phyloP scores from a whole-genome alignment of 202 grass and related monocot species.

The Eragrostis tef region DNA sequence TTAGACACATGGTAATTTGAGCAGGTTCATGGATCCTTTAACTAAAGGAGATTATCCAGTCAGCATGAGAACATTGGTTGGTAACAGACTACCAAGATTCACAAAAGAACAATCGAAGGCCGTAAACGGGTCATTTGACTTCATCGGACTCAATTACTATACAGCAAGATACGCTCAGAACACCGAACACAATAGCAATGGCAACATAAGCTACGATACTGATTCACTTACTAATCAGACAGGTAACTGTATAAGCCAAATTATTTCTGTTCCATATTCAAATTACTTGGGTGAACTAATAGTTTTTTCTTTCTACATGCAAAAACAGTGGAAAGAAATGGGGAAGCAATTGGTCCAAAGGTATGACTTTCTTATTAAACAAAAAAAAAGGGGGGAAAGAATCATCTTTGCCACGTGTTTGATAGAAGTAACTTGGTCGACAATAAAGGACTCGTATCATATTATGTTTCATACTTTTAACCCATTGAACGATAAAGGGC shows the following conservation, averaged over 20 bases:
- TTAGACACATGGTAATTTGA: slow-evolving; percentile 26
- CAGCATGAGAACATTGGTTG: slow-evolving; percentile 67
- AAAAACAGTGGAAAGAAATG: slow-evolving; percentile 70
- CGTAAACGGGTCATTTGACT: too few species aligned
- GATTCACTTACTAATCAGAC: slow-evolving; percentile 68
- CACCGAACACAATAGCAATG: slow-evolving; percentile 32
- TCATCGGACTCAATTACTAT: too few species aligned
- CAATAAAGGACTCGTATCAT: neutral
- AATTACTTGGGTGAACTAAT: slow-evolving; percentile 46
- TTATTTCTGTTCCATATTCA: slow-evolving; percentile 19
- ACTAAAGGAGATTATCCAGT: slow-evolving; percentile 72
- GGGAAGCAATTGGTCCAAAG: slow-evolving; percentile 72
- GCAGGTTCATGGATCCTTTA: slow-evolving; percentile 88
- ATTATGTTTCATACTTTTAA: neutral
- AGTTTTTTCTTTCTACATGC: slow-evolving; percentile 31
- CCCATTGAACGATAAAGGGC: neutral
- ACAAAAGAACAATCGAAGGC: slow-evolving; percentile 61
- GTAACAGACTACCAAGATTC: slow-evolving; percentile 69
- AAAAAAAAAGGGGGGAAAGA: neutral
- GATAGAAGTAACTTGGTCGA: neutral
- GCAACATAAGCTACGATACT: slow-evolving; percentile 60
- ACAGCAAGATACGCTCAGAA: too few species aligned
- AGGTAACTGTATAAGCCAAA: slow-evolving; percentile 47
- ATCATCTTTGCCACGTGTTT: slow-evolving; percentile 17
- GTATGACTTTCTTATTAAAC: slow-evolving; percentile 44